These are phyloP conservation scores for Clavariopsis aquatica DNA, from an alignment of 495 filamentous ascomycete genomes.

Conservation along the genomic window DNA sequence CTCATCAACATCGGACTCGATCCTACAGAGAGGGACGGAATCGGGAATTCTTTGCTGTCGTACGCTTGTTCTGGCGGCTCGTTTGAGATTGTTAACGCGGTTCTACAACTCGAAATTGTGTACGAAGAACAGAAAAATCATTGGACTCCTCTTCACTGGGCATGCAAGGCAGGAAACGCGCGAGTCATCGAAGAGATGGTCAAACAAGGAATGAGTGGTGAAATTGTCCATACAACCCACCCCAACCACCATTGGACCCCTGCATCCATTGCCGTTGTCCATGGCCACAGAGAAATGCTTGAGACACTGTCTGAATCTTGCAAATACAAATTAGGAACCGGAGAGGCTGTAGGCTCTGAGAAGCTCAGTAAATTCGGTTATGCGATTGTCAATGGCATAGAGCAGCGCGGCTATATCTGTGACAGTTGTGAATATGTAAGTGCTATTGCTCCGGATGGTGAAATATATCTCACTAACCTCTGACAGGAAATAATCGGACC, in stretches of 20 bases:
- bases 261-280: neutral
- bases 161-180: neutral
- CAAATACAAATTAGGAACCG: neutral
- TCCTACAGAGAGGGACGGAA: neutral
- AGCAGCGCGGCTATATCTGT: too few relatives aligned
- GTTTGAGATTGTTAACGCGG: neutral
- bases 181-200: neutral
- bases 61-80: neutral
- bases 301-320: neutral
- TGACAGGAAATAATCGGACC: neutral
- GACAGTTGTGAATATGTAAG: neutral
- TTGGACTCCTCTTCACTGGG: conserved; percentile 5
- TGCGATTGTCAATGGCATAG: too few relatives aligned
- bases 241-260: neutral
- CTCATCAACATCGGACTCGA: neutral
- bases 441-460: neutral
- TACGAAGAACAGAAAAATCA: neutral
- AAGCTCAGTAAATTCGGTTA: neutral
- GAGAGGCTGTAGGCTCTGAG: neutral
- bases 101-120: neutral
- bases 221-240: neutral
- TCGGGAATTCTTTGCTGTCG: neutral
- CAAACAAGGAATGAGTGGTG: neutral
- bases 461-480: neutral
- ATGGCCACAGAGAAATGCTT: neutral